phyloP scores from a whole-genome alignment of 345 rosid species.

The Theobroma cacao region DNA sequence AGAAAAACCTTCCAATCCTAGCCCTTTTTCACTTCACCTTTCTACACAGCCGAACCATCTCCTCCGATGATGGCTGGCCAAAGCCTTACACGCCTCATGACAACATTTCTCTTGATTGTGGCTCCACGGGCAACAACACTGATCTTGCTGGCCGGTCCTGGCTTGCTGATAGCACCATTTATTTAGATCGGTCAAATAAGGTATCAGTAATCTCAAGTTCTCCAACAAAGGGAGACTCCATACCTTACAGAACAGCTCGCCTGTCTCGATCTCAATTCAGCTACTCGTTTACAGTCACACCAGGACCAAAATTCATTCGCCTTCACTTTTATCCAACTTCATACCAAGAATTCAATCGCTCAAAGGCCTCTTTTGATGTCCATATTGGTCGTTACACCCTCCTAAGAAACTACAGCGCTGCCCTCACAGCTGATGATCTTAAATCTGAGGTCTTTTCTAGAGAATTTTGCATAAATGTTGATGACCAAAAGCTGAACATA shows the following conservation, averaged over 20 bases:
- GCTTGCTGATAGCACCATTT: background rate
- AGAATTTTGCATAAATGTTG: slow-evolving; percentile 6
- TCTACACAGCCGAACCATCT: background rate
- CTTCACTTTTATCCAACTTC: slow-evolving; percentile 16
- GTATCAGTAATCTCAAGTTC: background rate
- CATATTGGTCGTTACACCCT: slow-evolving; percentile 9
- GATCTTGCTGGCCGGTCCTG: background rate
- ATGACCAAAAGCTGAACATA: slow-evolving; percentile 22
- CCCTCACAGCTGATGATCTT: background rate
- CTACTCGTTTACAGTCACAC: slow-evolving; percentile 1
- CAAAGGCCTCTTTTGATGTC: slow-evolving; percentile 25
- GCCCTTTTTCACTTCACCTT: background rate
- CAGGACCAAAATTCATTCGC: slow-evolving; percentile 25
- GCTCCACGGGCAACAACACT: background rate
- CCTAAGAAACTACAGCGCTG: slow-evolving; percentile 2
- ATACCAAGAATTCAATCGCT: background rate
- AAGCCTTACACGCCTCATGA: background rate
- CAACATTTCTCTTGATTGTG: slow-evolving; percentile 9
- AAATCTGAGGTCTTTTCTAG: background rate
- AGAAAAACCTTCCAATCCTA: background rate
- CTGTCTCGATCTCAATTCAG: slow-evolving; percentile 1
- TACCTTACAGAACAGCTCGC: slow-evolving; percentile 1
- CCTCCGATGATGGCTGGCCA: background rate
- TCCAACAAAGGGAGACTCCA: background rate
- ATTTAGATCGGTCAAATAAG: background rate